Evolutionary conservation across 2,329 filamentous ascomycete genomes (phyloP).

Genomic region (Calonectria hawksworthii): DNA sequence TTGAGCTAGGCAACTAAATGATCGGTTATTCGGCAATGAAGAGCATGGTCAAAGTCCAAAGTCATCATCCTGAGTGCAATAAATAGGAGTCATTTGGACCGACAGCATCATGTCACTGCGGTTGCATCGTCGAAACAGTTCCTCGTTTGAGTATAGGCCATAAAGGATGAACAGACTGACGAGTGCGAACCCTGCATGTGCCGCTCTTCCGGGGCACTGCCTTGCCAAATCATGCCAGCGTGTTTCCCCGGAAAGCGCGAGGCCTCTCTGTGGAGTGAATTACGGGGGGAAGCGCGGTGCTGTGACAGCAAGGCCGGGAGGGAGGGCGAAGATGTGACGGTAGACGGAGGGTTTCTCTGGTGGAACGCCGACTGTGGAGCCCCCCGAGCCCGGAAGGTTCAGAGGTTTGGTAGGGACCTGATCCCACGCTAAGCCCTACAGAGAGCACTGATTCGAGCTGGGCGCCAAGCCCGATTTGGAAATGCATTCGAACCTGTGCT

Average conservation of each 20-base stretch:
- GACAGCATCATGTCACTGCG: no score
- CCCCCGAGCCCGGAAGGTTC: constrained; percentile 9
- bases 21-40: not conserved
- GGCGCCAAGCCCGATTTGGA: constrained; percentile 20
- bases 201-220: constrained; percentile 14
- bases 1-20: not conserved
- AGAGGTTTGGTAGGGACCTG: not conserved
- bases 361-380: constrained; percentile 13
- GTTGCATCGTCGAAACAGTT: not conserved
- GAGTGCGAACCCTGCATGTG: not conserved
- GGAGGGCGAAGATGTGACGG: not conserved
- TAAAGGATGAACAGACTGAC: not conserved
- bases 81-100: not conserved
- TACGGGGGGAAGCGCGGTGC: not conserved
- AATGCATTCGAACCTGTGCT: constrained; percentile 18
- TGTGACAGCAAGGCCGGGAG: not conserved
- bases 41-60: not conserved
- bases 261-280: not conserved
- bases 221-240: not conserved
- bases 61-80: no score
- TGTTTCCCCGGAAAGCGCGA: not conserved
- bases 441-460: constrained; percentile 21
- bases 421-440: constrained; percentile 16
- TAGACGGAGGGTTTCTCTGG: not conserved
- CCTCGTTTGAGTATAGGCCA: not conserved